These are phyloP conservation scores for Annona cherimola DNA, from an alignment of 164 flowering plant genomes.

Conservation along the genomic window DNA sequence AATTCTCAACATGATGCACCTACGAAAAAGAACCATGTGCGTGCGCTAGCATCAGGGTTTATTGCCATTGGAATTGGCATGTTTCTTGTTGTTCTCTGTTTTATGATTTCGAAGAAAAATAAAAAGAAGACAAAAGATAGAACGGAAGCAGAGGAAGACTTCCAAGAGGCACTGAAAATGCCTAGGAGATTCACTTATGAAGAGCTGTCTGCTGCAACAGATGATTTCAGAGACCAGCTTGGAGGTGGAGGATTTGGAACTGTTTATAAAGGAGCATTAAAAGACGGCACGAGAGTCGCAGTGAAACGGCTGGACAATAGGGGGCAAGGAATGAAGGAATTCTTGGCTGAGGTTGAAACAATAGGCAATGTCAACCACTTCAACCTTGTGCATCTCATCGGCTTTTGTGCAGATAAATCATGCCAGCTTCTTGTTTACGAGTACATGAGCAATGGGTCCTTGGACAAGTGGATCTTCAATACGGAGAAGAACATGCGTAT, in stretches of 20 bases:
- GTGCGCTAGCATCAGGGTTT: conserved; percentile 1
- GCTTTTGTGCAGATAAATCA: conserved; percentile 16
- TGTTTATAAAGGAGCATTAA: neutral
- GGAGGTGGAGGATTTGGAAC: conserved; percentile 4
- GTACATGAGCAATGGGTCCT: conserved; percentile 18
- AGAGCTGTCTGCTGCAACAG: neutral
- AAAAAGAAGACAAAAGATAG: neutral
- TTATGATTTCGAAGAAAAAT: neutral
- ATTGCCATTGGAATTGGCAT: neutral
- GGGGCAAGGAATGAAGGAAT: conserved; percentile 60
- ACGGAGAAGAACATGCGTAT: neutral
- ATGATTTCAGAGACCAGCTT: neutral
- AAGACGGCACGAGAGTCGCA: conserved; percentile 32
- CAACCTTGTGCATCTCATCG: conserved; percentile 23
- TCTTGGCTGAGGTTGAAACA: conserved; percentile 19
- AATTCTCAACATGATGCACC: too few species aligned
- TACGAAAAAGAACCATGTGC: neutral
- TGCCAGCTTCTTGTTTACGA: conserved; percentile 24
- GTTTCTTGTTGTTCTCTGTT: neutral
- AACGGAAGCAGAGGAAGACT: neutral
- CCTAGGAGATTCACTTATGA: neutral
- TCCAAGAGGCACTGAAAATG: neutral
- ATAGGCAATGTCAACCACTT: conserved; percentile 23
- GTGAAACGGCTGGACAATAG: conserved; percentile 75
- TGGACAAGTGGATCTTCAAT: conserved; percentile 17